Conservation (phyloP, 208 protist genomes). For the Acanthamoeba rhysodes region DNA sequence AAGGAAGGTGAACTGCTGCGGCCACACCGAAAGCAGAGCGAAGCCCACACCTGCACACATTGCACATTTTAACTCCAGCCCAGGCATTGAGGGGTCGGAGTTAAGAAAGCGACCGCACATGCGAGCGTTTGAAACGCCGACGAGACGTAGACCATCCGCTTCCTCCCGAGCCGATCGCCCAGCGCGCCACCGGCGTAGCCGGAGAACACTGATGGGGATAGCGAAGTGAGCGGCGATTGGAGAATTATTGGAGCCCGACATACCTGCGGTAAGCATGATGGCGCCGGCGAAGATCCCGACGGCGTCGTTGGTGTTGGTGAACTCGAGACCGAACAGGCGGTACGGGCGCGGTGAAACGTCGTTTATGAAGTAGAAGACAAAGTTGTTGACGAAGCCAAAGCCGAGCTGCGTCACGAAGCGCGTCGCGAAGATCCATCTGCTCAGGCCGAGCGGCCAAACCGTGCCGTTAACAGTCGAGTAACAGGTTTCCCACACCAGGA, state of each 20-base stretch:
- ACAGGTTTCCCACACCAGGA: too few species aligned
- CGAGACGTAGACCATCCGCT: slow-evolving; percentile 31
- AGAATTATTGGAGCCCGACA: too few species aligned
- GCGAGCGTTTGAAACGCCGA: background rate
- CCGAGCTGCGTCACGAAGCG: slow-evolving; percentile 13
- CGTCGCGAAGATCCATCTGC: background rate
- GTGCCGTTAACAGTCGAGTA: too few species aligned
- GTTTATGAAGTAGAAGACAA: background rate
- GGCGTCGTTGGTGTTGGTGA: background rate
- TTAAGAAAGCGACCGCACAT: background rate
- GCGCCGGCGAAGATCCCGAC: background rate
- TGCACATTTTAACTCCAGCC: background rate
- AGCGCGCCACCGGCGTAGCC: background rate
- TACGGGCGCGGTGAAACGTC: background rate
- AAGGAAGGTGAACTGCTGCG: background rate
- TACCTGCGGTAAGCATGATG: background rate
- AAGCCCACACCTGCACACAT: background rate
- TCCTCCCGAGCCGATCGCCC: background rate
- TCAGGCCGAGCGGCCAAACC: background rate
- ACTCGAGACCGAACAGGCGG: background rate
- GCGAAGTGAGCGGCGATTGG: background rate
- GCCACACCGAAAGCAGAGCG: background rate
- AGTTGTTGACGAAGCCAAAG: background rate
- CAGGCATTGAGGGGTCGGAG: background rate
- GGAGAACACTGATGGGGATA: background rate